Base-by-base conservation (phyloP, 352 stramenopile species). In the Phytophthora crassamura region DNA sequence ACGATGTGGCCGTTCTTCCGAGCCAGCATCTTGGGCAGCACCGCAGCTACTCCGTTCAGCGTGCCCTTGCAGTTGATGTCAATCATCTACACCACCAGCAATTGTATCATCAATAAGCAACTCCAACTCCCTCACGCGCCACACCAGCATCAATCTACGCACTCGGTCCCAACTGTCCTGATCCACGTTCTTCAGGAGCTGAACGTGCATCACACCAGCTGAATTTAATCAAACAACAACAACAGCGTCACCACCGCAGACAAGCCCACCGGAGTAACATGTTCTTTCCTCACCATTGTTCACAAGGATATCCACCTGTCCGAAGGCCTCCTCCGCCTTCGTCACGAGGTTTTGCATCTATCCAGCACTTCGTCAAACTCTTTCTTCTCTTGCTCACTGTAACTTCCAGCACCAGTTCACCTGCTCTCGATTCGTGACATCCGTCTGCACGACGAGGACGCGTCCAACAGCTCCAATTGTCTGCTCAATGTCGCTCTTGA, bases 141-240 rank as follows among this genome's bases (percentile, higher is more conserved):
- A 6, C 11, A 36, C 32, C 30, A 25, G 22, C 22, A 25, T 25
- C 22, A 25, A 1, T 25, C 42, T 36, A 35, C 49, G 18, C 16
- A 70, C 55, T 18, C 70, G 73, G 43, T 97, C 84, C 91, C 91
- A 98, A 56, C 93, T 88, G 68, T 97, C 91, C 69, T 93, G 82
- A 48, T 94, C 78, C 22, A 84, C 74, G 66, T 96, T 94, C 70
- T 93, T 81, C 68, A 97, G 84, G 59, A 90, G 70, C 14, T 92
- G 93, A 50, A 94, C 96, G 49, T 93, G 93, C 92, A 97, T 98
- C 55, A 97, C 87, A n/a, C 91, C 90, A 45, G 91, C 88, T 86
- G 16, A 7, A 67, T 0, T 39, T 42, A 41, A 25, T 11, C 12
- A n/a, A 57, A 15, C 5, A 32, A 40, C 38, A 59, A 47, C 40